Conservation (phyloP, 1,139 yeast genomes). For the Hyphopichia pseudoburtonii region DNA sequence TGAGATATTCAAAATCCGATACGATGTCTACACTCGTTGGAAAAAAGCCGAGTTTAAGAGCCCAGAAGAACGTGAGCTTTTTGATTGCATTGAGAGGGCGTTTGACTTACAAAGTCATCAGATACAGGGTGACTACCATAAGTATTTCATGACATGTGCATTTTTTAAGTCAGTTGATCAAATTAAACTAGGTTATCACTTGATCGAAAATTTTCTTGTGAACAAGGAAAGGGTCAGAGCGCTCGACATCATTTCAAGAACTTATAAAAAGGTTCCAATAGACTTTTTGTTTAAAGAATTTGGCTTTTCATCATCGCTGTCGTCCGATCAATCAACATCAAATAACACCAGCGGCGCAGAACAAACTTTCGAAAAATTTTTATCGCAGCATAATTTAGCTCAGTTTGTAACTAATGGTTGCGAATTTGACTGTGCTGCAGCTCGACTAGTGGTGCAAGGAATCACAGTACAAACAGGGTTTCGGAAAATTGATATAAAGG, state of each 20-base stretch:
- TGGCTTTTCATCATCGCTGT: constrained; percentile 29
- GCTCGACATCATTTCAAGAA: constrained; percentile 55
- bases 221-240: constrained; percentile 61
- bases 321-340: background rate
- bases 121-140: constrained; percentile 49
- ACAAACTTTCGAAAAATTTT: constrained; percentile 29
- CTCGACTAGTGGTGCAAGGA: constrained; percentile 45
- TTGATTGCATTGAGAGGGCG: constrained; percentile 22
- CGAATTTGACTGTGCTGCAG: constrained; percentile 44
- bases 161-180: constrained; percentile 14
- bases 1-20: constrained; percentile 40
- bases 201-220: constrained; percentile 43
- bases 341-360: constrained; percentile 1
- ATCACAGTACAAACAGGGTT: constrained; percentile 44
- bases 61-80: constrained; percentile 18
- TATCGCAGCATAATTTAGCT: constrained; percentile 39
- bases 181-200: constrained; percentile 24
- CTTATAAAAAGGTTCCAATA: constrained; percentile 57
- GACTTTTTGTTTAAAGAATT: constrained; percentile 48
- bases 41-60: constrained; percentile 16
- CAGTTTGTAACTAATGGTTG: constrained; percentile 30
- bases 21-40: constrained; percentile 11
- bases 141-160: constrained; percentile 47
- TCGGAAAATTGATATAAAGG: constrained; percentile 84
- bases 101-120: constrained; percentile 23